These are phyloP conservation scores for Talaromyces ruber DNA, from an alignment of 495 filamentous ascomycete genomes.

Conservation along the genomic window DNA sequence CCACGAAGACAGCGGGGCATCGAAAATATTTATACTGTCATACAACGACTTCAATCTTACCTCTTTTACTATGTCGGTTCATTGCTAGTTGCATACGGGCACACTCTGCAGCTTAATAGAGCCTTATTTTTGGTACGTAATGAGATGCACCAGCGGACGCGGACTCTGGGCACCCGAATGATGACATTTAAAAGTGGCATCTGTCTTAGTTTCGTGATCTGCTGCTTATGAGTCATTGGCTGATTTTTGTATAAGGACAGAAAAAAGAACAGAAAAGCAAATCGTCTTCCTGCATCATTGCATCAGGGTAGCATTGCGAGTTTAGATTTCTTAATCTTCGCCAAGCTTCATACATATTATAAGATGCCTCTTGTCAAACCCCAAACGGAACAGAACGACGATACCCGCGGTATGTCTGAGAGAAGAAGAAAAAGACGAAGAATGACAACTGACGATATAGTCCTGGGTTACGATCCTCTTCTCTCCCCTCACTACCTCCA, in stretches of 20 bases:
- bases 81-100: neutral
- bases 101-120: neutral
- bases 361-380: conserved; percentile 43
- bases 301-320: neutral
- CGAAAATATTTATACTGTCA: neutral
- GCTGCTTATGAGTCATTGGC: neutral
- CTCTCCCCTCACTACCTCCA: conserved; percentile 84
- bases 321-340: neutral
- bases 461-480: conserved; percentile 90
- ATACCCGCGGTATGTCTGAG: conserved; percentile 39
- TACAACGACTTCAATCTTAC: neutral
- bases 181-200: neutral
- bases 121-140: neutral
- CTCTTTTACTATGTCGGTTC: neutral
- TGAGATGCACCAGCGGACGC: neutral
- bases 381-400: conserved; percentile 37
- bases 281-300: neutral
- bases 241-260: neutral
- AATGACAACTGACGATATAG: conserved; percentile 44
- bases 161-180: neutral
- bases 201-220: neutral
- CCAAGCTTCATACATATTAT: neutral
- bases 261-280: neutral
- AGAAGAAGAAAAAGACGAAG: neutral
- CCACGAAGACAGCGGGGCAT: neutral